Evolutionary conservation across 306 rosid genomes (phyloP).

Genomic region (Potentilla sterilis): DNA sequence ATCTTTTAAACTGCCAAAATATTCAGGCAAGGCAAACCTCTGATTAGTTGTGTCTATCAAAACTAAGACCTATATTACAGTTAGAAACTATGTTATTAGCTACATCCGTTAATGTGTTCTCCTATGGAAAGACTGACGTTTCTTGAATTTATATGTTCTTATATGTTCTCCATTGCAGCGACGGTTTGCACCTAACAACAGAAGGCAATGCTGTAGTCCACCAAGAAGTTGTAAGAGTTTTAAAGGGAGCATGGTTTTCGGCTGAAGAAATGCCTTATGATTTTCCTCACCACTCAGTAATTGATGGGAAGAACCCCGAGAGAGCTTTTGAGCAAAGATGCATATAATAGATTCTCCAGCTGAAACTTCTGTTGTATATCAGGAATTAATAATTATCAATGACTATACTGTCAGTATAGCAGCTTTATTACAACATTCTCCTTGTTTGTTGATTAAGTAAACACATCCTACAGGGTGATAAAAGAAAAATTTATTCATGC

Average conservation of each 20-base stretch:
- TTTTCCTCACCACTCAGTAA: constrained; percentile 78
- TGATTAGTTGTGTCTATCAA: not conserved
- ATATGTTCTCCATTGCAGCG: constrained; percentile 42
- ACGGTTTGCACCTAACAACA: constrained; percentile 83
- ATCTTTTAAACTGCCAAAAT: not conserved
- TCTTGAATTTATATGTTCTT: not conserved
- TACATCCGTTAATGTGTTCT: constrained; percentile 11
- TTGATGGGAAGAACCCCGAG: constrained; percentile 61
- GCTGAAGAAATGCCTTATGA: constrained; percentile 68
- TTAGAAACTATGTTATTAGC: not conserved
- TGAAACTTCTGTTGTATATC: not conserved
- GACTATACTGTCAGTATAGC: not conserved
- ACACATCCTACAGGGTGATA: not conserved
- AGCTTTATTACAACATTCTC: not conserved
- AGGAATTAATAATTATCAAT: not conserved
- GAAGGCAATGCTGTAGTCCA: constrained; percentile 69
- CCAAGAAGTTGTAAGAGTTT: constrained; percentile 40
- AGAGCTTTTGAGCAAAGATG: constrained; percentile 57
- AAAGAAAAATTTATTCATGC: too few species aligned
- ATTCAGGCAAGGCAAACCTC: not conserved
- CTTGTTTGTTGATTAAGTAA: not conserved
- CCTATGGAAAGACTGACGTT: not conserved
- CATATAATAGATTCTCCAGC: constrained; percentile 21
- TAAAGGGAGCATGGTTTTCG: constrained; percentile 43
- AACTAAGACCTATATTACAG: not conserved